These are phyloP conservation scores for Croton laevigatus DNA, from an alignment of 441 rosid species.

Conservation along the genomic window DNA sequence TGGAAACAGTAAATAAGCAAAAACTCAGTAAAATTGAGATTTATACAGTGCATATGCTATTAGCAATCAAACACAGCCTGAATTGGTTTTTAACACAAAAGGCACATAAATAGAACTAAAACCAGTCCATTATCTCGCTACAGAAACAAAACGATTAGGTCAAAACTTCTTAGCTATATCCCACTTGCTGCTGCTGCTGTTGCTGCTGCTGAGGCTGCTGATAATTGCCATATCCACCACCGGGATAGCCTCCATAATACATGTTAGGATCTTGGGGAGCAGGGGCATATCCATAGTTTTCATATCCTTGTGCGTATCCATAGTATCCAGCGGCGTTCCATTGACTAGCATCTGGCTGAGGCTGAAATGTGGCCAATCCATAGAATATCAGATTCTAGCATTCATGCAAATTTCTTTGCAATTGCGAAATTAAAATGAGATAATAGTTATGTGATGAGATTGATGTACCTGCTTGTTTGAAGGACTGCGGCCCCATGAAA, in stretches of 20 bases:
- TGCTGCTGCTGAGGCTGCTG: conserved; percentile 38
- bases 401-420: not conserved
- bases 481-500: conserved; percentile 96
- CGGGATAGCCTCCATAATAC: conserved; percentile 72
- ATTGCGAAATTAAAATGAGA: not conserved
- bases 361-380: conserved; percentile 23
- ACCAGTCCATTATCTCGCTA: not conserved
- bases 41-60: conserved; percentile 27
- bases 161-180: conserved; percentile 42
- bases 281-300: conserved; percentile 64
- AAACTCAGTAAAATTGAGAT: conserved; percentile 7
- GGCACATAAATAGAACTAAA: conserved; percentile 1
- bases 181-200: conserved; percentile 60
- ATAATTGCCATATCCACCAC: conserved; percentile 54
- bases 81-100: conserved; percentile 17
- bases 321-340: conserved; percentile 49
- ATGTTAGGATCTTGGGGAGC: conserved; percentile 73
- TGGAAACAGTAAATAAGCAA: conserved; percentile 13
- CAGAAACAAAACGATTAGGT: not conserved
- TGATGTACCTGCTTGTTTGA: conserved; percentile 70
- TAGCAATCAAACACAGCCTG: conserved; percentile 25
- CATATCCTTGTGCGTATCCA: conserved; percentile 77
- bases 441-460: not conserved
- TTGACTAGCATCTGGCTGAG: conserved; percentile 55
- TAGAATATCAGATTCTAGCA: not conserved